phyloP scores from a whole-genome alignment of 257 asterid genomes.

The Solanum pennellii region DNA sequence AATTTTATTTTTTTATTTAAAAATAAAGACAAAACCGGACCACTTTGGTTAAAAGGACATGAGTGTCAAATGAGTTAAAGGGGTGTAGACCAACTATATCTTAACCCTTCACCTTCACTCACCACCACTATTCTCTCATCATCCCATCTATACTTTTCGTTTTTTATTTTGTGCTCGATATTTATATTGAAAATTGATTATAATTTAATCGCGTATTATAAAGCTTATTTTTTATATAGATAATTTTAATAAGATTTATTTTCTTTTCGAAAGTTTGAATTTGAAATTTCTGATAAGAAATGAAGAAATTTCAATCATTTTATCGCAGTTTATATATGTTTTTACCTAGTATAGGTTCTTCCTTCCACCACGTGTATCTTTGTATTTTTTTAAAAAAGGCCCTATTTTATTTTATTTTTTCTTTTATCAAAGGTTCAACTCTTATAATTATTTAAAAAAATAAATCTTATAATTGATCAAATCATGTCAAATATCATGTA shows the following conservation, averaged over 20 bases:
- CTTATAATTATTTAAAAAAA: neutral
- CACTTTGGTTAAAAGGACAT: neutral
- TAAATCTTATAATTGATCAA: neutral
- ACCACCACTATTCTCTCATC: neutral
- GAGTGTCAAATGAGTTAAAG: neutral
- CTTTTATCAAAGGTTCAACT: neutral
- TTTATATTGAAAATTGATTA: rapidly evolving
- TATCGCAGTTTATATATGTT: neutral
- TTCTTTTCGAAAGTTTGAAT: rapidly evolving
- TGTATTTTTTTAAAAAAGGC: neutral
- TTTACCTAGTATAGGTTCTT: neutral
- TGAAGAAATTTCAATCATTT: neutral
- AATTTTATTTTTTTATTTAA: neutral
- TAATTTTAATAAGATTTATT: neutral
- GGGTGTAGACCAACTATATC: neutral
- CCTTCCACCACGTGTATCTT: neutral
- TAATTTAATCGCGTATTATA: rapidly evolving
- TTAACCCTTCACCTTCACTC: neutral
- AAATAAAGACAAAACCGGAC: rapidly evolving
- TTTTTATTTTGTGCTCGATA: rapidly evolving
- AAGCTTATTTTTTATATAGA: rapidly evolving
- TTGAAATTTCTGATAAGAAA: rapidly evolving
- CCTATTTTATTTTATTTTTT: neutral
- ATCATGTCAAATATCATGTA: neutral
- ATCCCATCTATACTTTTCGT: neutral